Percentiles rank a stretch among this genome's conserved stretches.
phyloP scores from a whole-genome alignment of 2,329 filamentous ascomycete species.

The Aschersonia sp. region DNA sequence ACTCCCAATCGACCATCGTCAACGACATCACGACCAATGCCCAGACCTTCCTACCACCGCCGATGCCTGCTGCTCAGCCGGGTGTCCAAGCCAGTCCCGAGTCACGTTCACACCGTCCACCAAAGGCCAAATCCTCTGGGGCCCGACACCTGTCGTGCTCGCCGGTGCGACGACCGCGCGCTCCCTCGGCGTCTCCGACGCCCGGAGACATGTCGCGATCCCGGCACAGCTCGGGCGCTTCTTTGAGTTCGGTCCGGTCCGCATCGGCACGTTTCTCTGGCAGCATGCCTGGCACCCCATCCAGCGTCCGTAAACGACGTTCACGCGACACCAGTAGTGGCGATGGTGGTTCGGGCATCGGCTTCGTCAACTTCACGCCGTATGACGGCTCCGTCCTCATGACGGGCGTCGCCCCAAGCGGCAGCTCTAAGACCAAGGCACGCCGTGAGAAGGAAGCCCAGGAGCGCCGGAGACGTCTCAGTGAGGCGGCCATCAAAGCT shows the following conservation, averaged over 20 bases:
- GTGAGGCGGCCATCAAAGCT: slow-evolving; percentile 53
- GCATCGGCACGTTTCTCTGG: slow-evolving; percentile 17
- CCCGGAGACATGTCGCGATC: slow-evolving; percentile 17
- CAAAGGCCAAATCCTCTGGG: slow-evolving; percentile 38
- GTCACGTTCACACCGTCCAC: slow-evolving; percentile 26
- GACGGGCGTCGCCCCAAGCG: slow-evolving; percentile 80
- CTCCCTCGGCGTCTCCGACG: slow-evolving; percentile 24
- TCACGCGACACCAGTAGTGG: slow-evolving; percentile 19
- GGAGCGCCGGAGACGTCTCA: slow-evolving; percentile 57
- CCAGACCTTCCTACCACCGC: slow-evolving; percentile 20
- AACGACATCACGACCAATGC: slow-evolving; percentile 17
- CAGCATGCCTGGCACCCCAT: slow-evolving; percentile 23
- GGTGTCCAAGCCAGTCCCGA: slow-evolving; percentile 13
- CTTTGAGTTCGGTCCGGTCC: slow-evolving; percentile 19
- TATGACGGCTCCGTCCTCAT: slow-evolving; percentile 66
- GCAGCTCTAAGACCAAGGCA: slow-evolving; percentile 89
- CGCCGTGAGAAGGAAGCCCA: slow-evolving; percentile 74
- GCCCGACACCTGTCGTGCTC: slow-evolving; percentile 30
- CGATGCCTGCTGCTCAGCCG: slow-evolving; percentile 10
- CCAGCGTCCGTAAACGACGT: slow-evolving; percentile 23
- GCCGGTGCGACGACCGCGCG: slow-evolving; percentile 26
- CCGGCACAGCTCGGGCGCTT: slow-evolving; percentile 24
- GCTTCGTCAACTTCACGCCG: slow-evolving; percentile 86
- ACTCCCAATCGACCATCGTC: slow-evolving; percentile 19
- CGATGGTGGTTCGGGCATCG: slow-evolving; percentile 21